Percentiles rank a stretch among this genome's conserved stretches.
These are phyloP conservation scores for Alternaria atra DNA, from an alignment of 2,329 filamentous ascomycete genomes.

Conservation along the genomic window DNA sequence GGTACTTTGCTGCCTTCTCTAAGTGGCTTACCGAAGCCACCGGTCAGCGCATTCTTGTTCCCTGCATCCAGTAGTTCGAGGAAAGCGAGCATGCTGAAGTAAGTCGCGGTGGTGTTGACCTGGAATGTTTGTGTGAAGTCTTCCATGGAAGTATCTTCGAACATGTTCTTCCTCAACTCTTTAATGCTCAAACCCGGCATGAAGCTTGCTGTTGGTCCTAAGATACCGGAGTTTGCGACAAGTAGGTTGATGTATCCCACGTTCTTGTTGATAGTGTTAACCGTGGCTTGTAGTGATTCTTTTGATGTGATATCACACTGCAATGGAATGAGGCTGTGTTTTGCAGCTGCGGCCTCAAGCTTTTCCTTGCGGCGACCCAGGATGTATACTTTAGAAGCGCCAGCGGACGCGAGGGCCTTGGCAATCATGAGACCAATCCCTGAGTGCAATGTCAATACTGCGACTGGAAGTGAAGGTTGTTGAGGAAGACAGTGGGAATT, in stretches of 20 bases:
- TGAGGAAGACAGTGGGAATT: not conserved
- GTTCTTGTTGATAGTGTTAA: not conserved
- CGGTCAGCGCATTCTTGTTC: conserved; percentile 30
- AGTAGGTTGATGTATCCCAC: not conserved
- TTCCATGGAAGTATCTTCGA: conserved; percentile 5
- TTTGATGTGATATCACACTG: not conserved
- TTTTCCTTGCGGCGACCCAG: not conserved
- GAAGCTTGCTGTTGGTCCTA: not conserved
- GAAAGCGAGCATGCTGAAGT: conserved; percentile 53
- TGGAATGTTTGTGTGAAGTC: conserved; percentile 37
- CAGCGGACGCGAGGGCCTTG: not conserved
- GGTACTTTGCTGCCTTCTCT: not conserved
- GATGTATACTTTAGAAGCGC: not conserved
- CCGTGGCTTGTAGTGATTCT: not conserved
- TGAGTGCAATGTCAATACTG: not conserved
- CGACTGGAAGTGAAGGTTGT: not conserved
- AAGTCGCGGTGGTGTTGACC: conserved; percentile 50
- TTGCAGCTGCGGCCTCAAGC: not conserved
- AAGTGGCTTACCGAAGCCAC: not conserved
- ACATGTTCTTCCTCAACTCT: not conserved
- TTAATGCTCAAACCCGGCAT: not conserved
- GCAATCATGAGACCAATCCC: not conserved
- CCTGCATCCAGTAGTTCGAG: conserved; percentile 53
- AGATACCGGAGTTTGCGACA: not conserved
- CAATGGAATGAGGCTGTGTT: not conserved